Percentiles rank a stretch among this genome's conserved stretches.
These are phyloP conservation scores for Suhomyces terraborum DNA, from an alignment of 1,139 yeast genomes.

Conservation along the genomic window DNA sequence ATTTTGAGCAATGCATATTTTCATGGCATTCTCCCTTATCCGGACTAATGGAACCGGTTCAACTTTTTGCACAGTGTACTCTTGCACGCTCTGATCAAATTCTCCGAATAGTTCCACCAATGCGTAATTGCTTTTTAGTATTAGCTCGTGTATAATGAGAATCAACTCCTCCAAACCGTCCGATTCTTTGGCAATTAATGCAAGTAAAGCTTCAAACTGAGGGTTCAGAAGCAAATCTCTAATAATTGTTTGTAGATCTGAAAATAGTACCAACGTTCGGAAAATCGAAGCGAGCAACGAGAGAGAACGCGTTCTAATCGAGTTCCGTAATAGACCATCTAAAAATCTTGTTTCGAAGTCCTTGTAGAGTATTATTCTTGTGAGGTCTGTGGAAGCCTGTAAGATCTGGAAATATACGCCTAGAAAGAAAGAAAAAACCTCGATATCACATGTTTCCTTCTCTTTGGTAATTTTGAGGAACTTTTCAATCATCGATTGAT, in stretches of 20 bases:
- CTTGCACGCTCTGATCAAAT: conserved; percentile 2
- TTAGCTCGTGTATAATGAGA: not conserved
- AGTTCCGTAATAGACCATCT: conserved; percentile 6
- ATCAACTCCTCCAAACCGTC: conserved; percentile 1
- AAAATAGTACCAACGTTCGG: not conserved
- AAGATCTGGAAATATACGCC: not conserved
- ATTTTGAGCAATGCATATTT: conserved; percentile 3
- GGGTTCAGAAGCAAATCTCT: not conserved
- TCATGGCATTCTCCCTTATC: conserved; percentile 8
- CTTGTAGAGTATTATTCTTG: not conserved
- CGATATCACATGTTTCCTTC: not conserved
- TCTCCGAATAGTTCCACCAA: conserved; percentile 2
- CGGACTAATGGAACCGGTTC: not conserved
- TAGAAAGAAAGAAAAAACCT: not conserved
- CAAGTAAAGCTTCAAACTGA: not conserved
- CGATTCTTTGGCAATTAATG: not conserved
- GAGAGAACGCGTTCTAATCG: not conserved
- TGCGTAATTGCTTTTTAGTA: conserved; percentile 1
- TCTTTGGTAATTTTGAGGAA: not conserved
- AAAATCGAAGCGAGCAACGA: conserved; percentile 1
- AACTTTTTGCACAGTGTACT: not conserved
- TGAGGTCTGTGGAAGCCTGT: not conserved
- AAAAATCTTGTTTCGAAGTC: conserved; percentile 11
- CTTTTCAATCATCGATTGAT: not conserved
- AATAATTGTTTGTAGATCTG: not conserved